A percentile compares a stretch with the other conserved stretches of the same genome.
phyloP scores from a whole-genome alignment of 208 protist species.

The Angomonas deanei region DNA sequence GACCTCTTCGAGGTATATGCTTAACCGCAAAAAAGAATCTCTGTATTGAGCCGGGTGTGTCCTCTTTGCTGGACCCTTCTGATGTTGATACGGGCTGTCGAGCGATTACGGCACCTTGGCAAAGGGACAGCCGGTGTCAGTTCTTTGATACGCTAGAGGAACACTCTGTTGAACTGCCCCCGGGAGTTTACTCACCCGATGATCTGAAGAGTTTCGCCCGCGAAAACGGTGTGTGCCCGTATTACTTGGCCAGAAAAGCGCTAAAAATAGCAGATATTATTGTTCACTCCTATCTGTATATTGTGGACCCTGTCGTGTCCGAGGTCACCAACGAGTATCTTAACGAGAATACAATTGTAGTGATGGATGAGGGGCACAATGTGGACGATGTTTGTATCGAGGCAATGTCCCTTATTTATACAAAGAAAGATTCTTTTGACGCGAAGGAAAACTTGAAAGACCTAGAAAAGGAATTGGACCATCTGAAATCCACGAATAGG shows the following conservation, averaged over 20 bases:
- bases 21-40: slow-evolving; percentile 94
- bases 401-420: slow-evolving; percentile 95
- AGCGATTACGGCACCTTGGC: slow-evolving; percentile 93
- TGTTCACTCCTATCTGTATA: slow-evolving; percentile 98
- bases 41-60: slow-evolving; percentile 92
- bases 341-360: slow-evolving; percentile 95
- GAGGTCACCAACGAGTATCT: slow-evolving; percentile 90
- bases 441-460: slow-evolving; percentile 83
- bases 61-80: slow-evolving; percentile 45
- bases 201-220: slow-evolving; percentile 93
- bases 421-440: slow-evolving; percentile 78
- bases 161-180: slow-evolving; percentile 58
- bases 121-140: slow-evolving; percentile 47
- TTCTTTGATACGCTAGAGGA: slow-evolving; percentile 81
- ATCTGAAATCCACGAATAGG: slow-evolving; percentile 84
- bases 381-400: slow-evolving; percentile 99
- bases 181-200: slow-evolving; percentile 96
- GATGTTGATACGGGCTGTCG: slow-evolving; percentile 95
- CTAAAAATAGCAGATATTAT: slow-evolving; percentile 96
- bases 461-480: slow-evolving; percentile 58
- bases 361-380: slow-evolving; percentile 99
- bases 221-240: slow-evolving; percentile 92
- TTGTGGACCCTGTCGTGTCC: slow-evolving; percentile 98
- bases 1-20: slow-evolving; percentile 73
- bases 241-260: slow-evolving; percentile 86